These are phyloP conservation scores for Dendrothele bispora DNA, from an alignment of 768 basidiomycete species.

Conservation along the genomic window DNA sequence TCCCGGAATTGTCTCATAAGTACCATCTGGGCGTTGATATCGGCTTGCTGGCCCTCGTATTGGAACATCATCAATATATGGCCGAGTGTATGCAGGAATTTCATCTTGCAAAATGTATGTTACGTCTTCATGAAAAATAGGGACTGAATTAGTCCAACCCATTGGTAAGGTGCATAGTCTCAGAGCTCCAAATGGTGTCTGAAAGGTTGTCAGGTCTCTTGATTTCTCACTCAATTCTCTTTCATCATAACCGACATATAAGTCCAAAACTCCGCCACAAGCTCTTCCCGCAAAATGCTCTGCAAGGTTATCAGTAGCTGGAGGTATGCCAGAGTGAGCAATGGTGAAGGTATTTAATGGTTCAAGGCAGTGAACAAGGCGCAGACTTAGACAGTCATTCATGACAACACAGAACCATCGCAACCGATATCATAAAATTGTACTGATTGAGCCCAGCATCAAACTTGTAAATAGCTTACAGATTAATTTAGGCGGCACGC, in stretches of 20 bases:
- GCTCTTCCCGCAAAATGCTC: conserved; percentile 31
- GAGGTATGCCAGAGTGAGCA: conserved; percentile 32
- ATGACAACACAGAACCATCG: conserved; percentile 36
- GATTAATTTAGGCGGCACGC: too few species aligned
- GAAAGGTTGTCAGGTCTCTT: conserved; percentile 40
- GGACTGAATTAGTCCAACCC: conserved; percentile 32
- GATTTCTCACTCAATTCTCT: conserved; percentile 25
- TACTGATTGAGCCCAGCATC: conserved; percentile 32
- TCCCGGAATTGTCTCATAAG: conserved; percentile 31
- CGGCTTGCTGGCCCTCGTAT: conserved; percentile 31
- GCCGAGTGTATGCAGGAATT: conserved; percentile 34
- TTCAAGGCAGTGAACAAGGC: conserved; percentile 36
- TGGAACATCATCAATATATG: conserved; percentile 40
- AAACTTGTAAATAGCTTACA: too few species aligned
- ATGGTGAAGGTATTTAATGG: conserved; percentile 37
- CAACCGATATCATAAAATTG: conserved; percentile 30
- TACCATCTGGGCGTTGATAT: conserved; percentile 27
- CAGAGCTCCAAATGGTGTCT: conserved; percentile 27
- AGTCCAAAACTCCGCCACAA: conserved; percentile 30
- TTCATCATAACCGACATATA: conserved; percentile 38
- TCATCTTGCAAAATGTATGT: conserved; percentile 35
- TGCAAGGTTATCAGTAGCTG: conserved; percentile 29
- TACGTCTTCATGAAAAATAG: conserved; percentile 40
- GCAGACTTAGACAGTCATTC: conserved; percentile 34
- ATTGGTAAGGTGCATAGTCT: conserved; percentile 21